Evolutionary conservation across 108 stramenopile genomes (phyloP).

Genomic region (Aureococcus anophagefferens): DNA sequence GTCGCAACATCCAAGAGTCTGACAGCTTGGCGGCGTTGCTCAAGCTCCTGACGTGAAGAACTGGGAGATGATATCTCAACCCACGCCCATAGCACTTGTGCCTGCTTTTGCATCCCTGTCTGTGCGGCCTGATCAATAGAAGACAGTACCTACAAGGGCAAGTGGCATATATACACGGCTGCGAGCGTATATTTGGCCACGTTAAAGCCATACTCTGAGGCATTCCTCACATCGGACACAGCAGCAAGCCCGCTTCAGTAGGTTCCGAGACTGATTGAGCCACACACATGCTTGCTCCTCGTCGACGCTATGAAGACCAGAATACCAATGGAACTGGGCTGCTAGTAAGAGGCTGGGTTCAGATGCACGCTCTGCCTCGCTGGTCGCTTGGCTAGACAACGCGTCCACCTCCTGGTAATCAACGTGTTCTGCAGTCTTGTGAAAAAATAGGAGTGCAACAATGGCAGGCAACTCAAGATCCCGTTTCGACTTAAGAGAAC

Average conservation of each 20-base stretch:
- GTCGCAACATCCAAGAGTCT: conserved; percentile 22
- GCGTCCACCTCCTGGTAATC: conserved; percentile 34
- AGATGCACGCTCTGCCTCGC: conserved; percentile 29
- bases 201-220: too few species aligned
- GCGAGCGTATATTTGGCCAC: too few species aligned
- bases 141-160: too few species aligned
- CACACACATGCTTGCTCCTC: background rate
- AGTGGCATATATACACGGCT: too few species aligned
- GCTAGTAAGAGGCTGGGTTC: conserved; percentile 25
- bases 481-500: conserved; percentile 30
- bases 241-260: too few species aligned
- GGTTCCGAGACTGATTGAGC: too few species aligned
- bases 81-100: conserved; percentile 22
- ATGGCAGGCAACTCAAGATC: conserved; percentile 33
- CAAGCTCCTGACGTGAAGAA: conserved; percentile 15
- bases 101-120: conserved; percentile 21
- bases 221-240: too few species aligned
- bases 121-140: background rate
- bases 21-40: background rate
- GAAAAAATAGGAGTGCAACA: conserved; percentile 34
- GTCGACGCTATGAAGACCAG: conserved; percentile 17
- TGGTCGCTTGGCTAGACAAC: conserved; percentile 17
- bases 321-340: conserved; percentile 22
- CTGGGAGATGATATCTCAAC: conserved; percentile 22
- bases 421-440: conserved; percentile 22